These are phyloP conservation scores for Megacollybia marginata DNA, from an alignment of 768 basidiomycete species.

Conservation along the genomic window DNA sequence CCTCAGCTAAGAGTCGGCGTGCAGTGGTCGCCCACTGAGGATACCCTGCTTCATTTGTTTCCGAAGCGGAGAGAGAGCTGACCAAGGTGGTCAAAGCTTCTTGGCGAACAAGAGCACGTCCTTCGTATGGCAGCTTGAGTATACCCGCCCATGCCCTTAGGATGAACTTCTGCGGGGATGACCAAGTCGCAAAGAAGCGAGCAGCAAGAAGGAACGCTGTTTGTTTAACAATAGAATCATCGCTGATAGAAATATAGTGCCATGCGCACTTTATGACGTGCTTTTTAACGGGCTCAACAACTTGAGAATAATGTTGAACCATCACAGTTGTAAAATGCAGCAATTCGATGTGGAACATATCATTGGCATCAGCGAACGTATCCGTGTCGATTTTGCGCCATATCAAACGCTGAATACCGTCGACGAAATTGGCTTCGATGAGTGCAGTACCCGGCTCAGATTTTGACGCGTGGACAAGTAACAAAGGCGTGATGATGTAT, in stretches of 20 bases:
- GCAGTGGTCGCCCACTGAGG: constrained; percentile 85
- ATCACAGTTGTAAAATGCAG: constrained; percentile 84
- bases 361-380: constrained; percentile 56
- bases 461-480: constrained; percentile 68
- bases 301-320: constrained; percentile 74
- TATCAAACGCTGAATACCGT: constrained; percentile 61
- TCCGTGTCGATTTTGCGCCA: constrained; percentile 71
- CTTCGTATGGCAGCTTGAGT: constrained; percentile 73
- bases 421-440: constrained; percentile 64
- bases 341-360: constrained; percentile 85
- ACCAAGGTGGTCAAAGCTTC: constrained; percentile 82
- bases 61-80: constrained; percentile 64
- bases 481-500: constrained; percentile 79
- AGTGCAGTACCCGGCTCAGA: constrained; percentile 47
- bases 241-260: constrained; percentile 69
- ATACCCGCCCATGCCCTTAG: constrained; percentile 87
- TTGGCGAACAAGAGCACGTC: constrained; percentile 72
- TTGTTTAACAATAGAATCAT: constrained; percentile 90
- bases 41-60: constrained; percentile 48
- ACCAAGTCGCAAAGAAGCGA: constrained; percentile 85
- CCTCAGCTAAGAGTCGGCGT: constrained; percentile 80
- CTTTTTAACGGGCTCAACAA: constrained; percentile 79
- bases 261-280: constrained; percentile 92
- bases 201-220: constrained; percentile 87
- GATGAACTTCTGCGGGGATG: constrained; percentile 86